Conservation (phyloP, 352 stramenopile genomes). For the Phytophthora megakarya region DNA sequence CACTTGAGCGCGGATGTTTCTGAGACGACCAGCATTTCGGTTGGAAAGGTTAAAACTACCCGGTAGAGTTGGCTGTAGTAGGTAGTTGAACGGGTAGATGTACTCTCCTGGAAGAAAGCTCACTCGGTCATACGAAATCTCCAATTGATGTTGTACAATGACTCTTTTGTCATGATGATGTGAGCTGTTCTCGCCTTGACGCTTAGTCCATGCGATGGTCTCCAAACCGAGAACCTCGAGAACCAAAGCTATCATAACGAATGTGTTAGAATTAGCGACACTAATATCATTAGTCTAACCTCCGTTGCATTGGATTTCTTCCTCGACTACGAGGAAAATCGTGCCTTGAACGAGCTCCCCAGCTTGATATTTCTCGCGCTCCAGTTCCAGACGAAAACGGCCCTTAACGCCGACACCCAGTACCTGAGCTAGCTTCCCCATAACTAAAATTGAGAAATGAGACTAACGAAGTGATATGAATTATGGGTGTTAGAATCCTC, state of each 20-base stretch:
- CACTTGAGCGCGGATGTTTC: slow-evolving; percentile 12
- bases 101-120: slow-evolving; percentile 15
- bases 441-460: slow-evolving; percentile 13
- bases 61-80: slow-evolving; percentile 9
- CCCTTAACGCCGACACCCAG: slow-evolving; percentile 26
- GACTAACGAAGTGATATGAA: background rate
- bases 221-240: slow-evolving; percentile 8
- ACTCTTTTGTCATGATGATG: slow-evolving; percentile 9
- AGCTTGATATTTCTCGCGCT: slow-evolving; percentile 17
- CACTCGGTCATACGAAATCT: slow-evolving; percentile 1
- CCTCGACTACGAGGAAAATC: slow-evolving; percentile 11
- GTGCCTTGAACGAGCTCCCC: slow-evolving; percentile 23
- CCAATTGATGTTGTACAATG: slow-evolving; percentile 7
- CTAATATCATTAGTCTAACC: background rate
- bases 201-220: slow-evolving; percentile 17
- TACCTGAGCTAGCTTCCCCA: slow-evolving; percentile 24
- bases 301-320: slow-evolving; percentile 26
- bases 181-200: slow-evolving; percentile 9
- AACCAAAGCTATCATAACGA: slow-evolving; percentile 5
- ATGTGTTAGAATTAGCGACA: background rate
- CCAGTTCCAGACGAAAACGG: slow-evolving; percentile 15
- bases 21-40: slow-evolving; percentile 15
- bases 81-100: slow-evolving; percentile 20
- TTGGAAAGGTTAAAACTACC: slow-evolving; percentile 17
- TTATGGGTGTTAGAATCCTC: too few relatives aligned